Evolutionary conservation across 305 asterid species (phyloP), one percentile per base, ranked within the genome.

Genomic region (Withania somnifera): DNA sequence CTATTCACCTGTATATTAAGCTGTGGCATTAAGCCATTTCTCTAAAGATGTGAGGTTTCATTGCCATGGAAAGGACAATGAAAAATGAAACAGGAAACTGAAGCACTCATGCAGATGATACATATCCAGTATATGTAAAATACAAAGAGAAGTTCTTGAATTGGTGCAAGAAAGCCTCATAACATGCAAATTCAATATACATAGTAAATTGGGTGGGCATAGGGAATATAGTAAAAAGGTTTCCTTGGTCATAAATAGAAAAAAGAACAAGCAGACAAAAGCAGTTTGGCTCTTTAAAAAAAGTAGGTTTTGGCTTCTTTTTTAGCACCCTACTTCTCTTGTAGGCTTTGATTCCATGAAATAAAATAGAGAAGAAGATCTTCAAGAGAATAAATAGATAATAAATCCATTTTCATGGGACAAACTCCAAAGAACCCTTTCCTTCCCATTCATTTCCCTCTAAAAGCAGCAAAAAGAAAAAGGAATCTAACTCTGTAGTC

Each of bases 1-100:
- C 98, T 89, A 84, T 69, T 76, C 79, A 87, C 94, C 99, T 96
- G 86, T 61, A 75, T 86, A 28, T 26, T 63, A 77, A 84, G 79
- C 40, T 77, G 78, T 64, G 45, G 45, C 45, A 54, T 56, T 69
- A 78, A 53, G 84, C 67, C 84, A 58, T 71, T 17, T 30, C 38
- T 51, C 28, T 47, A 57, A 45, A 60, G 58, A 79, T 58, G 53
- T 56, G 42, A 79, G 76, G 32, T 58, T 78, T 76, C 58, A 54
- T 56, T 66, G 50, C 76, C 76, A n/a, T 66, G 28, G 36, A n/a
- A 63, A 63, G 71, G 68, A 60, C 68, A 26, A 26, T 15, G 40
- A 34, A 66, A 66, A 66, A n/a, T 66, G 76, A 34, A 66, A 34
- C 51, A 66, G 26, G 50, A 66, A 36, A 36, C 50, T 66, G 51